Evolutionary conservation across 2,329 filamentous ascomycete species (phyloP).

Genomic region (Lasiodiplodia hormozganensis): DNA sequence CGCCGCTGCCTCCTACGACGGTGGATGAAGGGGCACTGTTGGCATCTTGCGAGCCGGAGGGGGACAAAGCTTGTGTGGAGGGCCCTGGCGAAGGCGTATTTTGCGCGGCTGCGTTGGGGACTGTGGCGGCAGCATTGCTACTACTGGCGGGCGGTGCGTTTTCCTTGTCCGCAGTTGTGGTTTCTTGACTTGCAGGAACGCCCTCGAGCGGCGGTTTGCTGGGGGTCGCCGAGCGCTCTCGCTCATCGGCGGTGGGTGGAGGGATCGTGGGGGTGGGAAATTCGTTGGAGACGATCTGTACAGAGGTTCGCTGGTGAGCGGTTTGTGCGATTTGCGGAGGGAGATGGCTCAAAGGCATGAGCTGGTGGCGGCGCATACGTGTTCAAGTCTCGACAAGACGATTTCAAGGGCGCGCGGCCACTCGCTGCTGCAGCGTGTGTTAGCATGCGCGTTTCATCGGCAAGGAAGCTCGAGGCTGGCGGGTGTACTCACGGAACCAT

Average conservation of each 20-base stretch:
- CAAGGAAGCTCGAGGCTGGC: slow-evolving; percentile 8
- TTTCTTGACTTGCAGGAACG: slow-evolving; percentile 46
- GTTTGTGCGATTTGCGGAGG: background rate
- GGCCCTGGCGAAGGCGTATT: slow-evolving; percentile 42
- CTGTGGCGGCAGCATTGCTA: background rate
- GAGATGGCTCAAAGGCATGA: background rate
- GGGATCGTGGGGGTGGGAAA: slow-evolving; percentile 74
- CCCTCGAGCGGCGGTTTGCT: slow-evolving; percentile 31
- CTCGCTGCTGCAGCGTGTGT: slow-evolving; percentile 61
- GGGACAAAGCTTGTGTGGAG: slow-evolving; percentile 52
- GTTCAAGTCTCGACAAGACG: slow-evolving; percentile 72
- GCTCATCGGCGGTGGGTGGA: slow-evolving; percentile 53
- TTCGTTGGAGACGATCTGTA: slow-evolving; percentile 72
- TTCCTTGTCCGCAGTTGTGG: slow-evolving; percentile 72
- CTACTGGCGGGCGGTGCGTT: slow-evolving; percentile 60
- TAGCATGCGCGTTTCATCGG: slow-evolving; percentile 35
- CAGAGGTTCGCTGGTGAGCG: slow-evolving; percentile 14
- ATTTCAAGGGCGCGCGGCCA: slow-evolving; percentile 73
- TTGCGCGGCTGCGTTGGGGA: background rate
- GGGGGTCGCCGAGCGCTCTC: slow-evolving; percentile 37
- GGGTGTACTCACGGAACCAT: slow-evolving; percentile 62
- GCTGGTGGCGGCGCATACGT: slow-evolving; percentile 50
- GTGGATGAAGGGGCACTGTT: background rate
- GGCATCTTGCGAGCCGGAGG: slow-evolving; percentile 30
- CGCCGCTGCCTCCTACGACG: background rate